These are phyloP conservation scores for Trypanosoma cruzi DNA, from an alignment of 208 protist species.

Conservation along the genomic window DNA sequence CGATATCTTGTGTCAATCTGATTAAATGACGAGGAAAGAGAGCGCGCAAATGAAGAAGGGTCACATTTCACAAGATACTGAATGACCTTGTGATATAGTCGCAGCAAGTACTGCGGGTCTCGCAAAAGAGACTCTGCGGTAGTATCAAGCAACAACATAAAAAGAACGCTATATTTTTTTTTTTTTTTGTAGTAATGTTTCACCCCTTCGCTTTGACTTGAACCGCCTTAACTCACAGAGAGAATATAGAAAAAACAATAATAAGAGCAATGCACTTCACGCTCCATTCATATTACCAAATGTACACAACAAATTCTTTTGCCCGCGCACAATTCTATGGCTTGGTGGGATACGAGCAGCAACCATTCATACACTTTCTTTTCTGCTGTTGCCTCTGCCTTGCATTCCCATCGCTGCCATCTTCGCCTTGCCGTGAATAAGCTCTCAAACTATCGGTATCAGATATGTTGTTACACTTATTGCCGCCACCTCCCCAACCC, in stretches of 20 bases:
- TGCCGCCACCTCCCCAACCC: too few species aligned
- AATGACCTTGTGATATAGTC: conserved; percentile 47
- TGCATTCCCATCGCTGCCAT: too few species aligned
- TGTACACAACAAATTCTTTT: too few species aligned
- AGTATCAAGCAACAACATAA: conserved; percentile 28
- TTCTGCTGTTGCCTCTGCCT: too few species aligned
- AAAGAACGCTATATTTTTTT: background rate
- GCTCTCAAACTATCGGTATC: too few species aligned
- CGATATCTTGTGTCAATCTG: conserved; percentile 33
- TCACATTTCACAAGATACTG: conserved; percentile 37
- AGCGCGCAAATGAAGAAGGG: conserved; percentile 8
- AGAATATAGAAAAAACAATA: conserved; percentile 2
- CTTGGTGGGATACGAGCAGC: too few species aligned
- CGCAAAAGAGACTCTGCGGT: conserved; percentile 28
- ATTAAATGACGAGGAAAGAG: conserved; percentile 26
- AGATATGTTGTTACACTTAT: too few species aligned
- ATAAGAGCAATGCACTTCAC: conserved; percentile 17
- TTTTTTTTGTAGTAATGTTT: background rate
- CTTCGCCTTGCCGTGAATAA: too few species aligned
- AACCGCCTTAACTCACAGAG: background rate
- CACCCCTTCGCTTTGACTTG: background rate
- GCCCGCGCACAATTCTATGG: too few species aligned
- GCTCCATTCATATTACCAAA: too few species aligned
- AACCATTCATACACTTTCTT: too few species aligned
- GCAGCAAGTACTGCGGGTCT: conserved; percentile 55